These are phyloP conservation scores for Solanum chiquidenum DNA, from an alignment of 257 asterid species.

Conservation along the genomic window DNA sequence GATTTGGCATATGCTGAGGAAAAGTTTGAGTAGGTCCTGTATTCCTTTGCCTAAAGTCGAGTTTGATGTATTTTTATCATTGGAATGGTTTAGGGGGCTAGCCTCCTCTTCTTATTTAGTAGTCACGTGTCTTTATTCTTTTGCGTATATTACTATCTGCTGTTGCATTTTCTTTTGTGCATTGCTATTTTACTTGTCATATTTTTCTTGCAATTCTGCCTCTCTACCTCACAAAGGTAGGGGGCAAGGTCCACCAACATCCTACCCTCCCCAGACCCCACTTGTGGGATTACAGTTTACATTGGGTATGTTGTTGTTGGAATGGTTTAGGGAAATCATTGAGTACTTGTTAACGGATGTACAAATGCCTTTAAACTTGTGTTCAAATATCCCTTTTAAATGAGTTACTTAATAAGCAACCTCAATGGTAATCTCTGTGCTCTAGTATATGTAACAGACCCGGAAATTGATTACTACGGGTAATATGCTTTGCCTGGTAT, in stretches of 20 bases:
- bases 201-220: neutral
- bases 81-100: neutral
- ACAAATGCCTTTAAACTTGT: neutral
- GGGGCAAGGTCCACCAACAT: neutral
- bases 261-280: neutral
- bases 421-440: neutral
- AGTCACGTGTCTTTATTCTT: neutral
- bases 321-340: neutral
- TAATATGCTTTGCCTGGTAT: neutral
- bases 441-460: neutral
- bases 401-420: neutral
- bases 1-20: neutral
- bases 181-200: neutral
- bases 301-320: neutral
- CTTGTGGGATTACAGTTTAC: neutral
- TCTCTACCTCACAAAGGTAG: neutral
- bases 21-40: neutral
- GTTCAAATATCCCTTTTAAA: neutral
- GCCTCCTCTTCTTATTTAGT: neutral
- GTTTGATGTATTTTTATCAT: neutral
- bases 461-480: neutral
- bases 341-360: neutral
- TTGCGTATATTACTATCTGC: neutral
- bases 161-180: neutral
- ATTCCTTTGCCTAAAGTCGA: neutral